phyloP scores from a whole-genome alignment of 345 rosid species.

The Excoecaria agallocha region DNA sequence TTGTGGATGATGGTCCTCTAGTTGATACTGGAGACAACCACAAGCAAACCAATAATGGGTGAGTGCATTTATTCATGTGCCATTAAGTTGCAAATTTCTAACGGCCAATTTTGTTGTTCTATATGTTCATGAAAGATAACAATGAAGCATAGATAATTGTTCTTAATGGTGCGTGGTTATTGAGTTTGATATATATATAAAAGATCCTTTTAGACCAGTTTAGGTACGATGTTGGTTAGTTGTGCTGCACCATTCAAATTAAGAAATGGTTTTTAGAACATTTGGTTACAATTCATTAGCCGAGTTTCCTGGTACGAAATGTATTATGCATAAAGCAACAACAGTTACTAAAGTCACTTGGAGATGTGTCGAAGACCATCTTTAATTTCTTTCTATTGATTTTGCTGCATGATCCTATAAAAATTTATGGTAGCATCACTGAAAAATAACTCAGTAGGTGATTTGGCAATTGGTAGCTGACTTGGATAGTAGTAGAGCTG shows the following conservation, averaged over 20 bases:
- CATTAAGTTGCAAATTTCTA: not conserved
- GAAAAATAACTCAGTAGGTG: too few relatives aligned
- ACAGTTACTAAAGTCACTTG: too few relatives aligned
- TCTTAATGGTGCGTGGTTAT: not conserved
- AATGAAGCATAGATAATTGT: not conserved
- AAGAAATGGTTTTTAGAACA: not conserved
- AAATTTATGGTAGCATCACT: too few relatives aligned
- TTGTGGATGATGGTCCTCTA: too few relatives aligned
- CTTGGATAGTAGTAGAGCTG: too few relatives aligned
- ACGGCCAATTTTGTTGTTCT: not conserved
- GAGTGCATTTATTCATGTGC: constrained; percentile 20
- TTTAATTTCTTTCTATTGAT: too few relatives aligned
- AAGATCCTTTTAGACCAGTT: too few relatives aligned
- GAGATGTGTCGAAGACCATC: too few relatives aligned
- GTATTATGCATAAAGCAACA: too few relatives aligned
- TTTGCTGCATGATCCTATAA: too few relatives aligned
- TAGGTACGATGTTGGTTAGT: not conserved
- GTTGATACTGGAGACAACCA: constrained; percentile 69
- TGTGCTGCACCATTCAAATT: not conserved
- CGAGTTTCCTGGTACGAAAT: not conserved
- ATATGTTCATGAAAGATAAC: not conserved
- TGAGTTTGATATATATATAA: not conserved
- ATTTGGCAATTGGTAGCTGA: too few relatives aligned
- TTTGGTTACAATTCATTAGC: not conserved
- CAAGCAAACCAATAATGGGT: constrained; percentile 55